Evolutionary conservation across 2,329 filamentous ascomycete species (phyloP).

Genomic region (Stachybotrys elegans): DNA sequence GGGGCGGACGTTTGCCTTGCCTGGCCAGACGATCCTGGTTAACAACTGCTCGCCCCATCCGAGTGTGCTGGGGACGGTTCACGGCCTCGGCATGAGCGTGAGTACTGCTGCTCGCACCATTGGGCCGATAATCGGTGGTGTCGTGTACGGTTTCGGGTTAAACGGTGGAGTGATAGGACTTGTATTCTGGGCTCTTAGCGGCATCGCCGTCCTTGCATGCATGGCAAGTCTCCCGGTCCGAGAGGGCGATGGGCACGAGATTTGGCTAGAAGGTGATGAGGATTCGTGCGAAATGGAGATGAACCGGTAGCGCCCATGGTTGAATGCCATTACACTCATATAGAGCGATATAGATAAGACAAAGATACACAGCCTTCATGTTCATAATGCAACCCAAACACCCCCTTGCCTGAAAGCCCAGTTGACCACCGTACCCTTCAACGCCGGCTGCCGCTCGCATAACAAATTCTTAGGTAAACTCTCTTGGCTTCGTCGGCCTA

Average conservation of each 20-base stretch:
- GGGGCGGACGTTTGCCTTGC: constrained; percentile 58
- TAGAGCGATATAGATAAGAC: not conserved
- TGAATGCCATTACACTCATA: not conserved
- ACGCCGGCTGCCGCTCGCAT: too few relatives aligned
- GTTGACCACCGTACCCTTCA: too few relatives aligned
- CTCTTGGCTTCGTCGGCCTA: constrained; percentile 23
- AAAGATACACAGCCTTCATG: not conserved
- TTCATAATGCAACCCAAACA: not conserved
- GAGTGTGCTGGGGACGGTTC: constrained; percentile 40
- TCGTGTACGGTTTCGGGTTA: constrained; percentile 55
- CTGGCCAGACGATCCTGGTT: constrained; percentile 39
- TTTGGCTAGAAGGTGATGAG: constrained; percentile 58
- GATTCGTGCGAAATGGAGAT: constrained; percentile 24
- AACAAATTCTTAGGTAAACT: constrained; percentile 20
- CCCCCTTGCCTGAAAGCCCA: not conserved
- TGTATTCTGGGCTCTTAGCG: constrained; percentile 52
- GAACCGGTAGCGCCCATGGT: not conserved
- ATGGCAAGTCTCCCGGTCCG: constrained; percentile 49
- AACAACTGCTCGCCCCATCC: constrained; percentile 45
- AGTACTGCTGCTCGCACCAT: constrained; percentile 54
- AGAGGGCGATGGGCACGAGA: constrained; percentile 61
- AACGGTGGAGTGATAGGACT: constrained; percentile 52
- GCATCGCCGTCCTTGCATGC: constrained; percentile 42
- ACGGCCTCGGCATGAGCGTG: constrained; percentile 52
- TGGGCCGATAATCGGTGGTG: constrained; percentile 56